phyloP scores from a whole-genome alignment of 805 yeast species.

The Clavispora phyllophila region DNA sequence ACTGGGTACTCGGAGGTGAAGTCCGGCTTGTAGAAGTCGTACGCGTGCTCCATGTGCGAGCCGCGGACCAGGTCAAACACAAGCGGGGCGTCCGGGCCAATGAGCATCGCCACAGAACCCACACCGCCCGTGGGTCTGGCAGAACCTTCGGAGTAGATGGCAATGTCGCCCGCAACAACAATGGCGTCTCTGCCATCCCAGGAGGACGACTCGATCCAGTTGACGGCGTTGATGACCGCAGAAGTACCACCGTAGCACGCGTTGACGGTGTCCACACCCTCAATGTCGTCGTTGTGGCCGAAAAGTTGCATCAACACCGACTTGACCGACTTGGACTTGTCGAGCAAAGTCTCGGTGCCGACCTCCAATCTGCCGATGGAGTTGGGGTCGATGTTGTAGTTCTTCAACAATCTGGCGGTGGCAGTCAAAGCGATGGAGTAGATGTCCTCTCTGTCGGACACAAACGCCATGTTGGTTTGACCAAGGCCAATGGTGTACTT shows the following conservation, averaged over 20 bases:
- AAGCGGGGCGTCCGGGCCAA: constrained; percentile 97
- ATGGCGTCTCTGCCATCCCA: constrained; percentile 99
- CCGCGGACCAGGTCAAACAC: constrained; percentile 89
- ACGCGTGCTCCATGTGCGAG: constrained; percentile 91
- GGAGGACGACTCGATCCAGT: constrained; percentile 92
- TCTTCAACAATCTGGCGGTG: constrained; percentile 65
- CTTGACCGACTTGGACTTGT: constrained; percentile 95
- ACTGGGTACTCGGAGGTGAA: constrained; percentile 94
- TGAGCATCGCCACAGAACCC: constrained; percentile 88
- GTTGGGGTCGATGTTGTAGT: constrained; percentile 77
- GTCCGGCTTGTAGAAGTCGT: constrained; percentile 98
- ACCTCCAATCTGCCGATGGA: constrained; percentile 93
- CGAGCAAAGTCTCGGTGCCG: constrained; percentile 95
- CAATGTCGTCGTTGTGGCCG: constrained; percentile 83
- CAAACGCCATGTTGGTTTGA: constrained; percentile 96
- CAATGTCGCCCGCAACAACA: constrained; percentile 97
- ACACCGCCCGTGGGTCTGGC: constrained; percentile 99
- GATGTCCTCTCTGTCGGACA: constrained; percentile 95
- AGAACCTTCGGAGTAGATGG: constrained; percentile 92
- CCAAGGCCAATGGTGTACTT: constrained; percentile 98
- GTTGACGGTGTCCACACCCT: constrained; percentile 92
- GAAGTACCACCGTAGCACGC: constrained; percentile 99
- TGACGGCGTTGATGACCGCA: constrained; percentile 87
- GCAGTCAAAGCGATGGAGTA: constrained; percentile 94
- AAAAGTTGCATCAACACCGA: constrained; percentile 92